Conservation (phyloP, 192 early-diverging fungal species). For the Dispira simplex region DNA sequence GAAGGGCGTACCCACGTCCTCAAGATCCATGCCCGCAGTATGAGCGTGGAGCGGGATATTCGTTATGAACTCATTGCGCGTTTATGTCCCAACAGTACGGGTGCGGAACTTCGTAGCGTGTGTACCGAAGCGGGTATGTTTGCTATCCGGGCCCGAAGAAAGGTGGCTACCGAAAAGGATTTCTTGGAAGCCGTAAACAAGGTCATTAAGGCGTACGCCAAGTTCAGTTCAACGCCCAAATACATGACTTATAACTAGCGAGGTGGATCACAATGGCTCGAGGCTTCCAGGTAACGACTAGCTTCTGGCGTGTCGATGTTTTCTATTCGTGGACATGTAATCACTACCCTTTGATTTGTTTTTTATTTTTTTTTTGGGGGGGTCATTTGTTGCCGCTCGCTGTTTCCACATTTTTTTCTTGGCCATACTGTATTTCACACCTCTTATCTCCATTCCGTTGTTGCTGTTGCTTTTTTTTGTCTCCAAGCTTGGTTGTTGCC, state of each 20-base stretch:
- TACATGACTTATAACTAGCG: conserved; percentile 69
- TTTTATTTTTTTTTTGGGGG: no score
- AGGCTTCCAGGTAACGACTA: no score
- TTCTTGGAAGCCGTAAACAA: conserved; percentile 99
- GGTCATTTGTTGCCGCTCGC: no score
- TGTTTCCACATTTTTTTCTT: no score
- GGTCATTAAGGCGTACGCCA: conserved; percentile 98
- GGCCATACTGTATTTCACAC: no score
- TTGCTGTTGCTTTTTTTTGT: no score
- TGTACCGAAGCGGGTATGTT: conserved; percentile 99
- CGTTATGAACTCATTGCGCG: conserved; percentile 97
- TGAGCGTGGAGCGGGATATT: conserved; percentile 98
- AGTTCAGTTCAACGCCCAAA: conserved; percentile 96
- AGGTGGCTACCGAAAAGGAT: conserved; percentile 99
- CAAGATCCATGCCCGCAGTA: conserved; percentile 96
- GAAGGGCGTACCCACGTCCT: conserved; percentile 94
- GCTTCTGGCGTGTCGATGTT: no score
- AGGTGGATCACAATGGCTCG: no score
- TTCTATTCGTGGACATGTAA: no score
- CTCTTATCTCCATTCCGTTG: no score
- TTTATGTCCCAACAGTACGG: conserved; percentile 97
- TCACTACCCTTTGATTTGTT: no score
- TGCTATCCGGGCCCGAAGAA: conserved; percentile 94
- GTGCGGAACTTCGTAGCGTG: conserved; percentile 94
- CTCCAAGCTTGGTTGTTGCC: no score